Conservation (phyloP, 257 asterid species). For the Solanum dulcamara region DNA sequence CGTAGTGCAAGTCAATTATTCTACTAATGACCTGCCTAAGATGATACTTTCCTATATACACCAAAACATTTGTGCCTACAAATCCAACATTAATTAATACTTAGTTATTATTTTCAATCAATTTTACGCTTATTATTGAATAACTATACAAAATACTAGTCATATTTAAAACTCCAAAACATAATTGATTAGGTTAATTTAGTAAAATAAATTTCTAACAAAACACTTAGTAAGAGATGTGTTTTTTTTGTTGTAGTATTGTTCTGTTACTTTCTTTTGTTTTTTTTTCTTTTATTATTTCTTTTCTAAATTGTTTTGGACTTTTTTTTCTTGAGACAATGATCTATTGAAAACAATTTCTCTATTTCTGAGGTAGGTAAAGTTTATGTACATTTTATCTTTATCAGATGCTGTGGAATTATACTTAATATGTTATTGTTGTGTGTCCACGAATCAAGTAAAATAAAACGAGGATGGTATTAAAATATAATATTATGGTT, state of each 20-base stretch:
- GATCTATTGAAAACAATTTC: neutral
- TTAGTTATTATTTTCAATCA: neutral
- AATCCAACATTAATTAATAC: neutral
- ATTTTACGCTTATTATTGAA: too few relatives aligned
- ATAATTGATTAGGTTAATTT: neutral
- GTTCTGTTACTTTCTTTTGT: neutral
- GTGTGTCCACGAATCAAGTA: neutral
- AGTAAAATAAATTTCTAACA: neutral
- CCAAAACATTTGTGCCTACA: neutral
- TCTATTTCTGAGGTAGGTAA: neutral
- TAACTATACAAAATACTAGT: too few relatives aligned
- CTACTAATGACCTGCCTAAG: conserved; percentile 1
- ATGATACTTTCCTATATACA: neutral
- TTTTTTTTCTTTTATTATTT: neutral
- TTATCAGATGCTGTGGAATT: rapidly evolving
- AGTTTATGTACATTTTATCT: rapidly evolving
- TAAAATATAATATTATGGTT: neutral
- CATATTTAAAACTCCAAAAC: neutral
- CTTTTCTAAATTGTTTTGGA: neutral
- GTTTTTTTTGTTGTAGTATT: neutral
- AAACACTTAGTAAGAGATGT: neutral
- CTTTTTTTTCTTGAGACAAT: too few relatives aligned
- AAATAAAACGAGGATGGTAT: rapidly evolving
- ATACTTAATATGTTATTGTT: rapidly evolving
- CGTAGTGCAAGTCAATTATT: neutral